Evolutionary conservation across 768 basidiomycete species (phyloP), one percentile per base, ranked within the genome.

Genomic region (Cystofilobasidium capitatum): DNA sequence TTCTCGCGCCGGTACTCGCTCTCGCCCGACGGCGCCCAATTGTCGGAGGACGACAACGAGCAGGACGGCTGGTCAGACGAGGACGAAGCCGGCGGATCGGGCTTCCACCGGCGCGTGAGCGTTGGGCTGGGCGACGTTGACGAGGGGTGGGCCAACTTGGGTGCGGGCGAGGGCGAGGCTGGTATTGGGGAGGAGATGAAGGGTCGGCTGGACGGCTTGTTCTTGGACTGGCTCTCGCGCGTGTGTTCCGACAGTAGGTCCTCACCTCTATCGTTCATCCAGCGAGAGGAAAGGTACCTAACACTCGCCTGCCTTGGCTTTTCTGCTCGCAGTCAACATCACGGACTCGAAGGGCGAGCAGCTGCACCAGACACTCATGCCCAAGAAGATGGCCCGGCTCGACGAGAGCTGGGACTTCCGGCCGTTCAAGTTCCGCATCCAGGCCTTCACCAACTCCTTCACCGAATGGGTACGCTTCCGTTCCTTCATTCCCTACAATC

Each of bases 401-500:
- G 93, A 96, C 76, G 94, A 97, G 79, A 92, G 90, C 42, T 85
- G 87, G 49, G 94, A 98, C 77, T 99, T 94, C 78, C 85, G 94
- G 33, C 94, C 94, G 58, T 98, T 99, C 85, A 97, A 97, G 78
- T 99, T 99, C 80, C 85, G 94, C 67, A 99, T 99, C 71, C 90
- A 91, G 75, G 94, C 94, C 0, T 99, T 99, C 78, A 98, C 93
- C 8, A 88, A 91, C 73, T 88, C 88, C 3, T 98, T 98, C 74
- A 81, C 92, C 71, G 96, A 97, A 77, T 88, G 91, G 81, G 89
- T 89, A 76, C 72, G 71, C 60, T 20, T 39, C 4, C 29, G 13
- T 33, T 16, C 3, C 40, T 5, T 40, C 35, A 3, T 9, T 58
- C 8, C 4, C 8, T 29, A n/a, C n/a, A n/a, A n/a, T n/a, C n/a